A percentile compares a stretch with the other conserved stretches of the same genome.
These are phyloP conservation scores for Citrullus mucosospermus DNA, from an alignment of 306 rosid species.

Conservation along the genomic window DNA sequence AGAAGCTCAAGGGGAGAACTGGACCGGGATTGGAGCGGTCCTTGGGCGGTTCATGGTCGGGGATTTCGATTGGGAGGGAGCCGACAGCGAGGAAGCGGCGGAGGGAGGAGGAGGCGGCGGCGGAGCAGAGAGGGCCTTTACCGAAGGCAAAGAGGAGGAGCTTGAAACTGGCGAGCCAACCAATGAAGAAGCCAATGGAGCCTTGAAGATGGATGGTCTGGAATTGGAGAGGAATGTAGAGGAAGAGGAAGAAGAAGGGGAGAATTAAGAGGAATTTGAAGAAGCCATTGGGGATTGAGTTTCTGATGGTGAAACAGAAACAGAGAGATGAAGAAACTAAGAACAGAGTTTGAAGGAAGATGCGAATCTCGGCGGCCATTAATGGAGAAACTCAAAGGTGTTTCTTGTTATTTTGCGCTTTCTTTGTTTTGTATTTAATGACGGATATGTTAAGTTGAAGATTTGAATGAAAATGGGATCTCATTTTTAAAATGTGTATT, in stretches of 20 bases:
- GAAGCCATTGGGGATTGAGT: slow-evolving; percentile 11
- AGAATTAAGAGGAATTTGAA: not conserved
- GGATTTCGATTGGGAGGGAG: slow-evolving; percentile 61
- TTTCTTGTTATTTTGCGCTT: too few species aligned
- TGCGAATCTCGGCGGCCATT: slow-evolving; percentile 23
- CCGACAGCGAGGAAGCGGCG: slow-evolving; percentile 36
- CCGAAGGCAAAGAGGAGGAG: slow-evolving; percentile 33
- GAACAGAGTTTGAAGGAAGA: slow-evolving; percentile 17
- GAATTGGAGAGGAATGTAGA: slow-evolving; percentile 37
- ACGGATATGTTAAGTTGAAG: too few species aligned
- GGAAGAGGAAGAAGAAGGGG: slow-evolving; percentile 26
- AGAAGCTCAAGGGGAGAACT: slow-evolving; percentile 13
- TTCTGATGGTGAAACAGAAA: slow-evolving; percentile 16
- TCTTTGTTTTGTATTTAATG: too few species aligned
- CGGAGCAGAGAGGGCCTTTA: slow-evolving; percentile 23
- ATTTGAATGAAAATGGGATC: too few species aligned
- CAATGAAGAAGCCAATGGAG: slow-evolving; percentile 17
- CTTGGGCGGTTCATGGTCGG: not conserved
- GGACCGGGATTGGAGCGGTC: slow-evolving; percentile 16
- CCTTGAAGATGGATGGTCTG: slow-evolving; percentile 23
- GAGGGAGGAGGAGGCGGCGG: slow-evolving; percentile 25
- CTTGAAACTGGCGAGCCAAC: slow-evolving; percentile 37
- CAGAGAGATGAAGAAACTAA: slow-evolving; percentile 17
- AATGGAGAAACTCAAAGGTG: not conserved
- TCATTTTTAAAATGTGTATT: too few species aligned